Conservation (phyloP, 1,139 yeast genomes). For the Suhomyces bribrorum region DNA sequence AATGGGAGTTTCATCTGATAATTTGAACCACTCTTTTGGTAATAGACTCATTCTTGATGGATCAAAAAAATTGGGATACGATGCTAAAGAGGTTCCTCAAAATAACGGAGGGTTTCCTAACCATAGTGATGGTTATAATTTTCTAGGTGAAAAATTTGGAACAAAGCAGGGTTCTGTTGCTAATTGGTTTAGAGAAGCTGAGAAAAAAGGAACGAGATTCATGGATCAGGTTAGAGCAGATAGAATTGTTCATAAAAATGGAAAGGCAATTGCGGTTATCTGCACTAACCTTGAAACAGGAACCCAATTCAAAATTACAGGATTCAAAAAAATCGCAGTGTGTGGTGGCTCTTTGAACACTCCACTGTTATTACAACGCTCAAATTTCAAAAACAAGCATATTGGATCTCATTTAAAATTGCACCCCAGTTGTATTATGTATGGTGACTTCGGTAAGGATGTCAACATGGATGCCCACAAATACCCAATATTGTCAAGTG, state of each 20-base stretch:
- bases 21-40: conserved; percentile 48
- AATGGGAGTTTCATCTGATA: conserved; percentile 51
- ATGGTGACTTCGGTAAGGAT: conserved; percentile 46
- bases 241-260: conserved; percentile 39
- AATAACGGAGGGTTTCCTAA: conserved; percentile 47
- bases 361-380: conserved; percentile 51
- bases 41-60: conserved; percentile 50
- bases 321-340: conserved; percentile 50
- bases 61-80: conserved; percentile 47
- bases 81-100: conserved; percentile 44
- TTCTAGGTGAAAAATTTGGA: conserved; percentile 53
- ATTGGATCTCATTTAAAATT: conserved; percentile 57
- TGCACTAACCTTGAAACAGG: conserved; percentile 37
- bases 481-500: conserved; percentile 54
- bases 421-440: conserved; percentile 50
- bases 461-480: conserved; percentile 38
- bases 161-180: conserved; percentile 56
- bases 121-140: conserved; percentile 53
- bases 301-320: conserved; percentile 35
- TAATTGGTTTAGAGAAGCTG: conserved; percentile 56
- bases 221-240: conserved; percentile 50
- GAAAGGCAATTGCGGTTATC: conserved; percentile 47
- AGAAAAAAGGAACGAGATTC: conserved; percentile 47
- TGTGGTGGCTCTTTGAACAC: conserved; percentile 56
- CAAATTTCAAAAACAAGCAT: conserved; percentile 55